These are phyloP conservation scores for Austropuccinia psidii DNA, from an alignment of 1,284 basidiomycete species.

Conservation along the genomic window DNA sequence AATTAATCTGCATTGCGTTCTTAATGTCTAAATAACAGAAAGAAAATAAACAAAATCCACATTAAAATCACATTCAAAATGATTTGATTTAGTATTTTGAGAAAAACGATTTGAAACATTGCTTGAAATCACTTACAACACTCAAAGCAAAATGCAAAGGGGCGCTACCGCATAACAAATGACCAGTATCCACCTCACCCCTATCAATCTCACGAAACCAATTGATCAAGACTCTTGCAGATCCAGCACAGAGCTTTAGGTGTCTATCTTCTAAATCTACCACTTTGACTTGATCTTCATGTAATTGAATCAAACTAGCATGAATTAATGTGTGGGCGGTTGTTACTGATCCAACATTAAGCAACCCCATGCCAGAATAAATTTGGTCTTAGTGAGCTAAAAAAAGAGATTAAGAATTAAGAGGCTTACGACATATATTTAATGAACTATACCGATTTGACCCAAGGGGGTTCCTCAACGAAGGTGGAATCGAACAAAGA, in stretches of 20 bases:
- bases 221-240: slow-evolving; percentile 10
- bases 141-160: slow-evolving; percentile 20
- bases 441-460: neutral
- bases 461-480: slow-evolving; percentile 12
- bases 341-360: slow-evolving; percentile 5
- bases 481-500: slow-evolving; percentile 15
- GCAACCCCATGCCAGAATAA: neutral
- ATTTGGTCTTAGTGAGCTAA: neutral
- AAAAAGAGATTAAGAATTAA: neutral
- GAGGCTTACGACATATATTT: slow-evolving; percentile 23
- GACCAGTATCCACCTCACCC: slow-evolving; percentile 8
- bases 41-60: no score
- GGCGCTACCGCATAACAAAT: slow-evolving; percentile 19
- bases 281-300: slow-evolving; percentile 23
- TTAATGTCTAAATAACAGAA: slow-evolving; percentile 15
- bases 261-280: neutral
- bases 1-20: slow-evolving; percentile 34
- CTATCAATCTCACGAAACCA: slow-evolving; percentile 20
- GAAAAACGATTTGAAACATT: neutral
- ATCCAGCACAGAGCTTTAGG: slow-evolving; percentile 2
- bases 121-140: slow-evolving; percentile 19
- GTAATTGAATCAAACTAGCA: slow-evolving; percentile 22
- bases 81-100: neutral
- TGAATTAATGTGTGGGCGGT: slow-evolving; percentile 28
- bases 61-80: no score